Base-by-base conservation (phyloP, 805 yeast genomes). In the Candida adriatica region DNA sequence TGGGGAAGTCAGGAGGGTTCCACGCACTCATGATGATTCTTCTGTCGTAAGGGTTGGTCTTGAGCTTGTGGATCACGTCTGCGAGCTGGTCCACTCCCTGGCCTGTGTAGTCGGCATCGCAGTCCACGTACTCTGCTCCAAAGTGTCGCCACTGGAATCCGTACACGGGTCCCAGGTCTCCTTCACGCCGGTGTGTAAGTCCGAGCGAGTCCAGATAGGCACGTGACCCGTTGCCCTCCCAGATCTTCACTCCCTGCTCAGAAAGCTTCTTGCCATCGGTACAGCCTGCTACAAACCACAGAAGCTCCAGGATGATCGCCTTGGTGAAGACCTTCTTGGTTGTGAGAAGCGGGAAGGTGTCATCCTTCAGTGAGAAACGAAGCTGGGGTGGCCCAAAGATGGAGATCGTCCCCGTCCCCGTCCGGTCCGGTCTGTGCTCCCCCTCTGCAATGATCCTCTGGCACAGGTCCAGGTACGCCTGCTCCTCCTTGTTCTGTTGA, bases 101-200 rank as follows among this genome's bases (percentile, higher is more conserved):
- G 4, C 87, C 90, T 0, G 80, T 53, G 52, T 92, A 92, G 52
- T 92, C 94, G 3, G 88, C 69, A 38, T 90, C 87, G 51, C 95
- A 85, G 33, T 86, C 87, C 19, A 51, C 65, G 55, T 92, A 92
- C 44, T 83, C 76, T 5, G 99, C 98, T 26, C 98, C 98, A 57
- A 92, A 92, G 59, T 92, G 98, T 49, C 99, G 76, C 99, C 99
- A 92, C 59, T 92, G 99, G 62, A 92, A 92, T 0, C 99, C 99
- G 55, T 92, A 92, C 3, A 92, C 96, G 2, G 99, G 98, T 1
- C 99, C 99, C 46, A 92, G 59, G 59, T 92, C 99, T 34, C 97
- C 97, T 48, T 76, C 96, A 37, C 87, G 66, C 53, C 95, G 76
- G 37, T 82, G 66, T 0, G 69, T 68, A 27, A 92, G 68, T 1